Evolutionary conservation across 805 yeast genomes (phyloP), one percentile per base, ranked within the genome.

Genomic region (Wickerhamomyces subpelliculosus): DNA sequence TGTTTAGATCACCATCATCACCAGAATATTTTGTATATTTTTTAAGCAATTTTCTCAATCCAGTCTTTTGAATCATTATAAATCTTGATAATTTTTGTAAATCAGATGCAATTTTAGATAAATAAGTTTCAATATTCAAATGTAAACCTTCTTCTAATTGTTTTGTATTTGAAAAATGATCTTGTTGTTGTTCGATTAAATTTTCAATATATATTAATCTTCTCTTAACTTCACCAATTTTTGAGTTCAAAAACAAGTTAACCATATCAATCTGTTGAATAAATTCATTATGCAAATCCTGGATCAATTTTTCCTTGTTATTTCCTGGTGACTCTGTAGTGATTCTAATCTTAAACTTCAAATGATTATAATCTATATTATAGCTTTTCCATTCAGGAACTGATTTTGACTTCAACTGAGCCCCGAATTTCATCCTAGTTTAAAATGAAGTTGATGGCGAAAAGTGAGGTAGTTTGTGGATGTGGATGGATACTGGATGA

Each of bases 331-430:
- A 12, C 8, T 45, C 44, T 20, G 65, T 54, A 2, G 90, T 82
- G 8, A 58, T 55, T 49, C 80, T 72, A 41, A 89, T 85, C 32
- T 72, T 68, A 5, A 62, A 61, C 59, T 88, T 89, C 40, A 89
- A 57, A 27, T 78, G 84, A 47, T 86, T 82, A 61, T 89, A 89
- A 52, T 86, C 88, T 29, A 89, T 69, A 58, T 89, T 87, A 60
- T 85, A 81, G 44, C 75, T 73, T 50, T 74, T 73, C 97, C 97
- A 89, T 63, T 85, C 93, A 2, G 89, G 87, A 19, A 87, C 83
- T 11, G 95, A 83, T 48, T 86, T 70, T 46, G 75, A 78, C 37
- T 73, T 66, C 18, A 89, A 69, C 52, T 83, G 88, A 30, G 75
- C 68, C 36, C 96, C 96, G 59, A 88, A 89, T 62, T 87, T 90